These are phyloP conservation scores for Pilatotrama ljubarskyi DNA, from an alignment of 768 basidiomycete species.

Conservation along the genomic window DNA sequence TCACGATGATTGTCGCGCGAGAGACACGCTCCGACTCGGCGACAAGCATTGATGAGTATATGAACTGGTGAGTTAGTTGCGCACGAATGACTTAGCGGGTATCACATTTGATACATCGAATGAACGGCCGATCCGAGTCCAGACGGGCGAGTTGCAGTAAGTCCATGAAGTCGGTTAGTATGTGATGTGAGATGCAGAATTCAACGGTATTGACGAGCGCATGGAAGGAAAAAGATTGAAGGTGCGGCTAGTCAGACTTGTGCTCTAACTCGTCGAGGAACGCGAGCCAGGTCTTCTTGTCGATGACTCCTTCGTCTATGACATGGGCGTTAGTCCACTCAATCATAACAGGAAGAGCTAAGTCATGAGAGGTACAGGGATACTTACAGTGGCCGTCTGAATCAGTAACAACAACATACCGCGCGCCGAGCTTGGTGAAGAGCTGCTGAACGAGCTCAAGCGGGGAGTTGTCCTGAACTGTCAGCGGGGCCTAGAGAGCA, in stretches of 20 bases:
- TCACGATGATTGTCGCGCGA: too few relatives aligned
- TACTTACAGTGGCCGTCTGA: slow-evolving; percentile 76
- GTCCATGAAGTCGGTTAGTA: too few relatives aligned
- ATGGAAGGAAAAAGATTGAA: neutral
- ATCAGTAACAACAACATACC: slow-evolving; percentile 86
- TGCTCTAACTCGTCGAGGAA: slow-evolving; percentile 77
- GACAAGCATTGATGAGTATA: too few relatives aligned
- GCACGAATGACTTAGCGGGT: too few relatives aligned
- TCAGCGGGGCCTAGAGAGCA: slow-evolving; percentile 72
- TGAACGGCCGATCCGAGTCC: too few relatives aligned
- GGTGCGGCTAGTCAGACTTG: neutral
- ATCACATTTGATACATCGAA: too few relatives aligned
- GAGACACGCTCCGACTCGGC: too few relatives aligned
- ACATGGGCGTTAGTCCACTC: neutral
- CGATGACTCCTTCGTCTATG: slow-evolving; percentile 85
- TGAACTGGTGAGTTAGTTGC: too few relatives aligned
- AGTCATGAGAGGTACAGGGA: neutral
- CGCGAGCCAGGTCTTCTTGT: slow-evolving; percentile 92
- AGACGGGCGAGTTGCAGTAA: too few relatives aligned
- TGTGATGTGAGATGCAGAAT: too few relatives aligned
- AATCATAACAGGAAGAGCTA: neutral
- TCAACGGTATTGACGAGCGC: too few relatives aligned
- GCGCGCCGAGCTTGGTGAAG: slow-evolving; percentile 91
- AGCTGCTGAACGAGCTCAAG: slow-evolving; percentile 92
- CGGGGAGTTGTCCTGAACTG: slow-evolving; percentile 80